Base-by-base conservation (phyloP, 495 filamentous ascomycete species). In the Hyaloscypha hepaticicola region DNA sequence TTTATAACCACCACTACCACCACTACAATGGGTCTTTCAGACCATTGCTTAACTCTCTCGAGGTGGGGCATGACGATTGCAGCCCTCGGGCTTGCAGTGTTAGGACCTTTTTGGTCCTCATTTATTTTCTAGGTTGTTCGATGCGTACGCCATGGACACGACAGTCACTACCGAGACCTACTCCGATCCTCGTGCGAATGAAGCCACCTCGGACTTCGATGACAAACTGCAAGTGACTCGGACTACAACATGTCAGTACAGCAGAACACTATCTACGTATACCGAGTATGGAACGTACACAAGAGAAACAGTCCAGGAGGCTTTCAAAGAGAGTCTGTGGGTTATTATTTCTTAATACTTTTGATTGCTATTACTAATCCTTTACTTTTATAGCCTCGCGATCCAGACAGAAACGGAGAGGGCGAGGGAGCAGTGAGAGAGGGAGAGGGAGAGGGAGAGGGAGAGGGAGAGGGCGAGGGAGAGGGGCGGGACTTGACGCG, bases 51-150 rank as follows among this genome's bases (percentile, higher is more conserved):
- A 50, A 48, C 58, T 33, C 49, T 66, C 51, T 66, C 64, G 58
- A 58, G 64, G 34, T 66, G 64, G 64, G 64, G 5, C 2, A 66
- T 66, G 64, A 66, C 64, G 25, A 57, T 66, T 56, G 64, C 51
- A 48, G 57, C 64, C 58, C 58, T 66, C 49, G 64, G 49, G 64
- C 48, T 66, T 56, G 64, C 64, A n/a, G 33, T 61, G 8, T 34
- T 66, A 56, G 64, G 58, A 61, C 64, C 64, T 66, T 61, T 59
- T 25, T 66, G 58, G 64, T 61, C 58, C n/a, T 61, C 25, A 57
- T 66, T 61, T 61, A 22, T 66, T 55, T 51, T 61, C 64, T 61
- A 58, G 64, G 64, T 61, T 61, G 26, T 61, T 58, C 58, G 52
- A 25, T 45, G n/a, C n/a, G 31, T 33, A 33, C 31, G 31, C 31